Percentiles rank a stretch among this genome's conserved stretches.
Evolutionary conservation across 805 yeast genomes (phyloP).

Genomic region (Groenewaldozyma tartarivorans): DNA sequence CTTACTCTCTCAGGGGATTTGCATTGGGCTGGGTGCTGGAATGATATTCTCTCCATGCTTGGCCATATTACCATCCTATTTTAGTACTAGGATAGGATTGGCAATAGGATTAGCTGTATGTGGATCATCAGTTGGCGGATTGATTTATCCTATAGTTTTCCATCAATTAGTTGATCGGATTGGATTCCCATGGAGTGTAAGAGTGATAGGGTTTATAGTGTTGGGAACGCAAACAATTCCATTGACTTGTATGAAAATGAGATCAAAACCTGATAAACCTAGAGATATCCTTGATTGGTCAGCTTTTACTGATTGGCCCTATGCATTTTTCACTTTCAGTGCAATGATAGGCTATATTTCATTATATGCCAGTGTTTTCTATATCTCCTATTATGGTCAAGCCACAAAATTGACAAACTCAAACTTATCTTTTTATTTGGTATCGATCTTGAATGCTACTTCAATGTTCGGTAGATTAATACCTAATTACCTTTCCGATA

Average conservation of each 20-base stretch:
- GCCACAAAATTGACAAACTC: slow-evolving; percentile 14
- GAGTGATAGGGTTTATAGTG: slow-evolving; percentile 38
- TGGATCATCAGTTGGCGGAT: slow-evolving; percentile 48
- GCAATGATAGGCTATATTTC: slow-evolving; percentile 17
- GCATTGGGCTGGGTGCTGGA: slow-evolving; percentile 41
- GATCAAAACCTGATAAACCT: slow-evolving; percentile 7
- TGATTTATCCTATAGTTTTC: slow-evolving; percentile 36
- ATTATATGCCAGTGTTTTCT: slow-evolving; percentile 25
- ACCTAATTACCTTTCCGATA: slow-evolving; percentile 39
- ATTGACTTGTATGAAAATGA: no score
- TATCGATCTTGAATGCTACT: slow-evolving; percentile 25
- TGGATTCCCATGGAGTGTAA: slow-evolving; percentile 47
- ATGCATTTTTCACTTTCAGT: slow-evolving; percentile 13
- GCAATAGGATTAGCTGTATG: slow-evolving; percentile 40
- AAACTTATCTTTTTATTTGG: no score
- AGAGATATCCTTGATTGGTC: slow-evolving; percentile 13
- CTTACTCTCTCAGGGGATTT: slow-evolving; percentile 42
- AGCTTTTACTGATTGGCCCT: slow-evolving; percentile 20
- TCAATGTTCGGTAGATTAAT: slow-evolving; percentile 40
- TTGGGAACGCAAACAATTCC: slow-evolving; percentile 7
- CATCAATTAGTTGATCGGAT: slow-evolving; percentile 32
- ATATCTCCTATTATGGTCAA: slow-evolving; percentile 21
- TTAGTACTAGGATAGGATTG: slow-evolving; percentile 34
- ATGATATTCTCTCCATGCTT: slow-evolving; percentile 36
- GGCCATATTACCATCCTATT: slow-evolving; percentile 41